Evolutionary conservation across 306 rosid genomes (phyloP), one percentile per base, ranked within the genome.

Genomic region (Prinsepia uniflora): DNA sequence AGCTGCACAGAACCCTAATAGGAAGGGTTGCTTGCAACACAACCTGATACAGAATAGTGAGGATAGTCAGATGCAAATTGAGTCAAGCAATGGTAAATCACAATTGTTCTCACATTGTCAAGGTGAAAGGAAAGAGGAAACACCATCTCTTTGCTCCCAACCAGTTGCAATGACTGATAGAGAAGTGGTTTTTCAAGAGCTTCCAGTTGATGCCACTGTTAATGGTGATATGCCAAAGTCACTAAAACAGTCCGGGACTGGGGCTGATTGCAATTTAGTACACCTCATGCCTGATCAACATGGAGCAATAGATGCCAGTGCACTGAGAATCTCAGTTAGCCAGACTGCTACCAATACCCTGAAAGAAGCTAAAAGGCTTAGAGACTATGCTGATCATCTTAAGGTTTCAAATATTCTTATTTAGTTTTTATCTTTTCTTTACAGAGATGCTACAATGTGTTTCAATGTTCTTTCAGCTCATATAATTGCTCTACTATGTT

Each of bases 351-450:
- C 50, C 71, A 75, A 59, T 65, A 78, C 72, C 72, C 71, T 92
- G 82, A 83, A 84, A 63, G 88, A 85, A 70, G 96, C 96, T 54
- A 56, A 81, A 73, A 76, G 73, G 53, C 86, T 86, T 55, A 90
- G 87, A 81, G 91, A 79, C 50, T 67, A 46, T 65, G 98, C 96
- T 19, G 90, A 86, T 75, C 75, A 71, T 53, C 81, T 69, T 17
- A 92, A 92, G 98, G 98, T 90, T 73, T 72, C 41, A 71, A 7
- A n/a, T 80, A 65, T 78, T 58, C 75, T 67, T 72, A 49, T 55
- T 71, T 63, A 48, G 49, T 73, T 72, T 77, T 82, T 22, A 53
- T 77, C 76, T 68, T 22, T 52, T 66, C 40, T 81, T 53, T 73
- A 67, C 61, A 74, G 50, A 63, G 58, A 80, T 61, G 77, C 59